Percentiles rank a stretch among this genome's conserved stretches.
phyloP scores from a whole-genome alignment of 352 stramenopile species.

The Pythium dissotocum region DNA sequence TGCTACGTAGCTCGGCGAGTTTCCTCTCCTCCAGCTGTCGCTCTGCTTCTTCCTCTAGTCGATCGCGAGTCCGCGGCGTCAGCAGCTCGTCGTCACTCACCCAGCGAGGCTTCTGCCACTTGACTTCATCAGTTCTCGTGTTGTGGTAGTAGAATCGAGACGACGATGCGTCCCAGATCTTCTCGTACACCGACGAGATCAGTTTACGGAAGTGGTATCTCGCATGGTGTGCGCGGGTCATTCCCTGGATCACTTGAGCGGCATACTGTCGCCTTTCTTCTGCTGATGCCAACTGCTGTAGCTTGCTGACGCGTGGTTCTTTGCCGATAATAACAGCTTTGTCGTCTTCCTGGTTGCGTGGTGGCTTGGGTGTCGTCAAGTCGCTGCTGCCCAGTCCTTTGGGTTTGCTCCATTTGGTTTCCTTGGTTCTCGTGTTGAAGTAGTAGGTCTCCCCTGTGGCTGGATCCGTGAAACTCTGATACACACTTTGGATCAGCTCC shows the following conservation, averaged over 20 bases:
- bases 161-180: constrained; percentile 62
- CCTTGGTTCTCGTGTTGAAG: constrained; percentile 74
- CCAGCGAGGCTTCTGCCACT: constrained; percentile 68
- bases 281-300: not conserved
- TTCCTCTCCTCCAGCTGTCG: not conserved
- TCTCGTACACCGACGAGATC: constrained; percentile 78
- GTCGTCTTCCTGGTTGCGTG: constrained; percentile 9
- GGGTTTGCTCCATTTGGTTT: constrained; percentile 71
- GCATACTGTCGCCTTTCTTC: constrained; percentile 25
- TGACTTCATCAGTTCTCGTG: constrained; percentile 62
- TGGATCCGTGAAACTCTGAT: constrained; percentile 59
- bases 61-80: constrained; percentile 48
- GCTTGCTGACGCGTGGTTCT: constrained; percentile 17
- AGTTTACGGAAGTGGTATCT: constrained; percentile 51
- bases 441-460: constrained; percentile 70
- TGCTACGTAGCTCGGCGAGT: not conserved
- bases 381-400: constrained; percentile 32
- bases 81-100: constrained; percentile 63
- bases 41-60: constrained; percentile 14
- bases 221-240: constrained; percentile 51
- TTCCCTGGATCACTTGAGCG: constrained; percentile 50
- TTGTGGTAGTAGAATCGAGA: constrained; percentile 83
- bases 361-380: not conserved
- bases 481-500: constrained; percentile 57
- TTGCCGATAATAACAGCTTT: not conserved